phyloP scores from a whole-genome alignment of 768 basidiomycete species.

The Panellus pusillus region DNA sequence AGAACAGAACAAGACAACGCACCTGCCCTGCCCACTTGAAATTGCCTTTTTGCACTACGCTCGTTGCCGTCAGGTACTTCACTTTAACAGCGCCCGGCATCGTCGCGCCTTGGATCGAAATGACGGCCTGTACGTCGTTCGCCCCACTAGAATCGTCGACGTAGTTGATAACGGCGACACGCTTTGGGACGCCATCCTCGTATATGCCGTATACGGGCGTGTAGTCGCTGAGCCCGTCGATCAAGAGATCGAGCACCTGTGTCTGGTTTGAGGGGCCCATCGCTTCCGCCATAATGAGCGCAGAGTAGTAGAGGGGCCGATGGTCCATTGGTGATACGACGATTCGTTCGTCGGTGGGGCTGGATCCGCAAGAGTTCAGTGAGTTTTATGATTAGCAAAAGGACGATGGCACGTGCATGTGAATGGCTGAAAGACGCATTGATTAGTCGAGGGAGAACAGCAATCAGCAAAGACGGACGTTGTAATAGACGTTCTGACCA shows the following conservation, averaged over 20 bases:
- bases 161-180: slow-evolving; percentile 50
- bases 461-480: slow-evolving; percentile 17
- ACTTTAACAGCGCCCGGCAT: slow-evolving; percentile 48
- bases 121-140: slow-evolving; percentile 39
- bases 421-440: slow-evolving; percentile 41
- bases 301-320: slow-evolving; percentile 54
- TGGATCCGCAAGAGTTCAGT: slow-evolving; percentile 24
- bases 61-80: slow-evolving; percentile 49
- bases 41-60: slow-evolving; percentile 58
- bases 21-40: slow-evolving; percentile 81
- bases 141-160: slow-evolving; percentile 40
- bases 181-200: slow-evolving; percentile 28
- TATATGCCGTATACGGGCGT: slow-evolving; percentile 44
- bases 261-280: slow-evolving; percentile 34
- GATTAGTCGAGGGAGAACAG: neutral
- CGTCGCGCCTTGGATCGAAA: slow-evolving; percentile 43
- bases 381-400: neutral
- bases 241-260: slow-evolving; percentile 42
- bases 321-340: slow-evolving; percentile 47
- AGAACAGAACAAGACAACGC: slow-evolving; percentile 7
- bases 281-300: slow-evolving; percentile 44
- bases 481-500: slow-evolving; percentile 52
- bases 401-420: neutral
- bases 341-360: slow-evolving; percentile 51
- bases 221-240: slow-evolving; percentile 31